Percentiles rank a stretch among this genome's conserved stretches.
These are phyloP conservation scores for Royoungia palumana DNA, from an alignment of 768 basidiomycete species.

Conservation along the genomic window DNA sequence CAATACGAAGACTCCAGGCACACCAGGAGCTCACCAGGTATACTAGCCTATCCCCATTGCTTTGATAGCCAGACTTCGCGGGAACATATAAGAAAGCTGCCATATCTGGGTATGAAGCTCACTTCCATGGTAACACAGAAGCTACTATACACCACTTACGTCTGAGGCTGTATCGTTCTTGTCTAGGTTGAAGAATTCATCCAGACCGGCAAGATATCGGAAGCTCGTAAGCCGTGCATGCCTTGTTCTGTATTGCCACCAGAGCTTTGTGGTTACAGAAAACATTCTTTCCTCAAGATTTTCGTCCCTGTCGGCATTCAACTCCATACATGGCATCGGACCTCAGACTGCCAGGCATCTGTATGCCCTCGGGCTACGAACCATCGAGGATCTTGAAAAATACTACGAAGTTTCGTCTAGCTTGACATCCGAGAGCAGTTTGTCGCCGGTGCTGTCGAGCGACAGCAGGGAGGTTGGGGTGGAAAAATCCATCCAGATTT, in stretches of 20 bases:
- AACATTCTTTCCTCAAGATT: slow-evolving; percentile 52
- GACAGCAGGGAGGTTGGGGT: slow-evolving; percentile 21
- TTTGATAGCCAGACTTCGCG: slow-evolving; percentile 38
- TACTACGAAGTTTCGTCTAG: slow-evolving; percentile 49
- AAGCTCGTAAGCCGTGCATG: slow-evolving; percentile 42
- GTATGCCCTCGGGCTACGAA: slow-evolving; percentile 63
- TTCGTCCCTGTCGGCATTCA: slow-evolving; percentile 53
- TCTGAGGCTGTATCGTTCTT: not conserved
- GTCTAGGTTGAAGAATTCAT: slow-evolving; percentile 63
- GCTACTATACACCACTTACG: not conserved
- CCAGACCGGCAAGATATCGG: slow-evolving; percentile 50
- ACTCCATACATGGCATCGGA: slow-evolving; percentile 71
- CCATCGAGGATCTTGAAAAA: slow-evolving; percentile 62
- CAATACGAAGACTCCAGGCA: not conserved
- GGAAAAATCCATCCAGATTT: slow-evolving; percentile 50
- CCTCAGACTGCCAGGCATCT: slow-evolving; percentile 63
- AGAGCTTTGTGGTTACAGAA: slow-evolving; percentile 34
- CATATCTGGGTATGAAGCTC: slow-evolving; percentile 51
- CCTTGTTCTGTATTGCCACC: slow-evolving; percentile 9
- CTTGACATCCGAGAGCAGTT: slow-evolving; percentile 28
- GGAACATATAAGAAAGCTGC: slow-evolving; percentile 41
- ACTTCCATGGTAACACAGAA: slow-evolving; percentile 41
- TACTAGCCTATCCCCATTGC: slow-evolving; percentile 45
- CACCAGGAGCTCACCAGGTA: not conserved
- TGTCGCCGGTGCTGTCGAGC: slow-evolving; percentile 22